These are phyloP conservation scores for Podosphaera fusca DNA, from an alignment of 2,329 filamentous ascomycete species.

Conservation along the genomic window DNA sequence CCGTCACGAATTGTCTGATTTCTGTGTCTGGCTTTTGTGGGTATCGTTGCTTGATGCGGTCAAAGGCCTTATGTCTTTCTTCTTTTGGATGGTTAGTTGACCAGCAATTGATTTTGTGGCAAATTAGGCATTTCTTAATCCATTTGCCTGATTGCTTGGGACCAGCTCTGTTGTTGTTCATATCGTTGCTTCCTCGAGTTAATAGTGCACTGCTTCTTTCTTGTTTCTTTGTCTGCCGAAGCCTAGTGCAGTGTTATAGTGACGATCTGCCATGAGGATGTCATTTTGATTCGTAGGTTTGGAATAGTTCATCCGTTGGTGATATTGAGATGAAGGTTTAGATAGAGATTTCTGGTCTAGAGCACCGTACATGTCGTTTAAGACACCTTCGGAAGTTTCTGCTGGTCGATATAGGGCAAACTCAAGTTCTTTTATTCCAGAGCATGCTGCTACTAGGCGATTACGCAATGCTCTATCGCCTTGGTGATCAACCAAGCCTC, in stretches of 20 bases:
- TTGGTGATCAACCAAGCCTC: background rate
- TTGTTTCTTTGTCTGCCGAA: background rate
- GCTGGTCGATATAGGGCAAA: background rate
- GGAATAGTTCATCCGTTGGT: background rate
- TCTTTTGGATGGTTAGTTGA: no score
- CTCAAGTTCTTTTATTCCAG: background rate
- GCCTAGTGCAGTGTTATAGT: background rate
- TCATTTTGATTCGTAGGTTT: background rate
- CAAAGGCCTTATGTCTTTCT: no score
- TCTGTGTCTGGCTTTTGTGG: no score
- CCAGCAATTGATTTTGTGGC: no score
- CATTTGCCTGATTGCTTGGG: background rate
- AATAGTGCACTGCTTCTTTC: background rate
- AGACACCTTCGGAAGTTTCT: background rate
- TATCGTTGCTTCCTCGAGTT: background rate
- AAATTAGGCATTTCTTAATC: conserved; percentile 1
- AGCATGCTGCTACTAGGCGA: background rate
- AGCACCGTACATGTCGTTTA: background rate
- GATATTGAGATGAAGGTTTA: background rate
- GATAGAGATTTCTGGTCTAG: background rate
- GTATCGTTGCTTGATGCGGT: no score
- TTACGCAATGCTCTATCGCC: background rate
- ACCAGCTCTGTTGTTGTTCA: background rate
- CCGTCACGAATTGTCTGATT: no score
- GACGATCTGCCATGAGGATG: no score